A percentile compares a stretch with the other conserved stretches of the same genome.
Evolutionary conservation across 805 yeast species (phyloP).

Genomic region (Spathaspora passalidarum): DNA sequence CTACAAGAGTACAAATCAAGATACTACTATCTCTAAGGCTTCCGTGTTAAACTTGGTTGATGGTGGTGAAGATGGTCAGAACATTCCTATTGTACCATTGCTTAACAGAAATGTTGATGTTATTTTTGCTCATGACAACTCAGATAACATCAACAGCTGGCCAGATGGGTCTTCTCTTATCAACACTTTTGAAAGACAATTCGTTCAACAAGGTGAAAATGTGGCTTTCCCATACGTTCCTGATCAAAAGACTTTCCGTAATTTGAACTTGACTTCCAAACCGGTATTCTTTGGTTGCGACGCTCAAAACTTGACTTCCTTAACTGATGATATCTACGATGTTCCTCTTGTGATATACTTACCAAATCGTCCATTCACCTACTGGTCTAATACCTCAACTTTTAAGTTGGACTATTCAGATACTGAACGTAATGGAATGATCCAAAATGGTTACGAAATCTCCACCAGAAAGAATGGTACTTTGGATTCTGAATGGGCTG

Average conservation of each 20-base stretch:
- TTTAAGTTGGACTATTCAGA: slow-evolving; percentile 60
- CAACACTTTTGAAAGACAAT: slow-evolving; percentile 33
- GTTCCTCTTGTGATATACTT: slow-evolving; percentile 79
- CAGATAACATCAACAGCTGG: slow-evolving; percentile 27
- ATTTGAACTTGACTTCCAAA: slow-evolving; percentile 56
- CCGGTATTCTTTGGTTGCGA: slow-evolving; percentile 88
- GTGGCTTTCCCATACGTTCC: slow-evolving; percentile 82
- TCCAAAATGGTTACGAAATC: slow-evolving; percentile 72
- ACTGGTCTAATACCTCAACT: slow-evolving; percentile 69
- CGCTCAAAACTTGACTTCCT: slow-evolving; percentile 55
- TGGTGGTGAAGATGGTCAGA: slow-evolving; percentile 41
- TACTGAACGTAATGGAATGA: slow-evolving; percentile 55
- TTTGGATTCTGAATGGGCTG: slow-evolving; percentile 62
- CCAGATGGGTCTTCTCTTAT: slow-evolving; percentile 37
- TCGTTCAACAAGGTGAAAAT: slow-evolving; percentile 45
- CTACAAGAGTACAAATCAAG: slow-evolving; percentile 34
- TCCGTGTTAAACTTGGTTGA: slow-evolving; percentile 31
- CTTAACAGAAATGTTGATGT: slow-evolving; percentile 34
- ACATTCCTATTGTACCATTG: slow-evolving; percentile 36
- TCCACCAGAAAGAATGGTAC: slow-evolving; percentile 66
- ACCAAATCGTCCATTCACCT: slow-evolving; percentile 70
- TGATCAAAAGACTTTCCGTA: slow-evolving; percentile 56
- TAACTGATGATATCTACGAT: slow-evolving; percentile 31
- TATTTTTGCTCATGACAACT: slow-evolving; percentile 41
- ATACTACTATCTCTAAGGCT: slow-evolving; percentile 17